Evolutionary conservation across 805 yeast species (phyloP), one percentile per base, ranked within the genome.

Genomic region (Candida xiaguanensis): DNA sequence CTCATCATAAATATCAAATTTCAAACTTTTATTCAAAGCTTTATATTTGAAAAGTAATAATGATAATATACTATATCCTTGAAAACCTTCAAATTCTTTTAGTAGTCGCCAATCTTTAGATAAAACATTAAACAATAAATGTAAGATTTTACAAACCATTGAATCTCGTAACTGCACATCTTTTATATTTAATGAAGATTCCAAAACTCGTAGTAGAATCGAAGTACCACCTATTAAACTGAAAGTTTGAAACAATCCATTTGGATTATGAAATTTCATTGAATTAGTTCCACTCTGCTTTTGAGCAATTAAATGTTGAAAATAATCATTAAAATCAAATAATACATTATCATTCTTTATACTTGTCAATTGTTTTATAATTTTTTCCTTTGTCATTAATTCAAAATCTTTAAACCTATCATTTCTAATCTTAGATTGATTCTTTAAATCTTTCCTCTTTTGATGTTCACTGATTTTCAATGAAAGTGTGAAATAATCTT

Each of bases 61-160:
- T 0, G 75, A 71, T 1, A 84, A 52, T 2, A 81, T 67, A 18
- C 77, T 77, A 49, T 78, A 84, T 1, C 89, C 89, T 46, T 73
- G 74, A 3, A 66, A 62, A 13, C 70, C 63, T 47, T 80, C 86
- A 51, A 82, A 75, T 43, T 81, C 87, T 34, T 72, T 71, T 20
- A 67, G 56, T 38, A 73, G 59, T 29, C 80, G 63, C 73, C 81
- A 70, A 43, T 75, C 70, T 22, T 63, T 60, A n/a, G 63, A 55
- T 8, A 81, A 52, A 1, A 75, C 33, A 11, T 55, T 52, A 23
- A 81, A 65, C 2, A 81, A 56, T 0, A 75, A 40, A 2, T 61
- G 53, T 5, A 80, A 43, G 1, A 71, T 50, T 5, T 52, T 46
- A 9, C 58, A 53, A 8, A 77, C 46, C 1, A 57, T 50, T 7